phyloP scores from a whole-genome alignment of 257 asterid species.

The Solanum habrochaites region DNA sequence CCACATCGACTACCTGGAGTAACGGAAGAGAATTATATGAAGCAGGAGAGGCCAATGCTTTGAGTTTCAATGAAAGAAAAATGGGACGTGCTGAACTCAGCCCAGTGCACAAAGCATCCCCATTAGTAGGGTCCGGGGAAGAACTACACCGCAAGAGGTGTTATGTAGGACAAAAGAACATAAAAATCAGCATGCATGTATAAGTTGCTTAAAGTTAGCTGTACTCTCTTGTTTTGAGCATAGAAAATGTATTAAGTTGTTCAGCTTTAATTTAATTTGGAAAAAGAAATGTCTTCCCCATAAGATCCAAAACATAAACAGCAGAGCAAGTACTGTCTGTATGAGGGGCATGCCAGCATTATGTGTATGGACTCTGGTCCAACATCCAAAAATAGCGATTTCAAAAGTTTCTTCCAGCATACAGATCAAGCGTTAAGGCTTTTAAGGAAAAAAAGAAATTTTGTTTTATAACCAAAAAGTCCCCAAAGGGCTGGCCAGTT shows the following conservation, averaged over 20 bases:
- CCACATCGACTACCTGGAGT: conserved; percentile 61
- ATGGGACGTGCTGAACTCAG: neutral
- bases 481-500: neutral
- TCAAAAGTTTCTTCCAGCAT: neutral
- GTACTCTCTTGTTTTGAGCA: neutral
- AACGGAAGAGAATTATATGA: neutral
- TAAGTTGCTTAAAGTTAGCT: neutral
- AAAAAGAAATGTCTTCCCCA: neutral
- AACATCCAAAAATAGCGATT: neutral
- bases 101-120: neutral
- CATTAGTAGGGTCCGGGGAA: neutral
- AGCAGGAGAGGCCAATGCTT: neutral
- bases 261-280: neutral
- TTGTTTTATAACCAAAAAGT: neutral
- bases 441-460: neutral
- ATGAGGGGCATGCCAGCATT: neutral
- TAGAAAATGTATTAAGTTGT: neutral
- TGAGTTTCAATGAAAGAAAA: neutral
- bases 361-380: neutral
- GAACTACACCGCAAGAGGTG: neutral
- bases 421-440: neutral
- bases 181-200: neutral
- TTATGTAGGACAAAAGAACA: neutral
- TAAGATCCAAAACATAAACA: neutral
- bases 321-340: neutral